Conservation (phyloP, 352 stramenopile species). For the Phytophthora sp. region DNA sequence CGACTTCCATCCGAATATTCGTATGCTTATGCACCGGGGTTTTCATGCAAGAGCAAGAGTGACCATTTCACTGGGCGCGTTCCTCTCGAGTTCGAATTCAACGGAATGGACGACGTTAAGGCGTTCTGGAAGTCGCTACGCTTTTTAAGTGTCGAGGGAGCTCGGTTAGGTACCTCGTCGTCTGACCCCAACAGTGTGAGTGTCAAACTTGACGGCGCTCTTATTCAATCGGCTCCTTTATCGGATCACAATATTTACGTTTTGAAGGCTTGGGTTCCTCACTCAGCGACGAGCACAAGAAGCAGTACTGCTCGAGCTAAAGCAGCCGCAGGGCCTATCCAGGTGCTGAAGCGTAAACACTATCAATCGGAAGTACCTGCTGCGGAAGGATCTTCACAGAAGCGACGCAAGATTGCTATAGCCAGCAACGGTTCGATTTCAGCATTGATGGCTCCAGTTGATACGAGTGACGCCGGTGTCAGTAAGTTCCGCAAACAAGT, state of each 20-base stretch:
- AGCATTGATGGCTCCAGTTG: constrained; percentile 31
- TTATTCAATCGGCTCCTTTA: constrained; percentile 61
- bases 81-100: constrained; percentile 60
- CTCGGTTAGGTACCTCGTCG: constrained; percentile 48
- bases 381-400: constrained; percentile 28
- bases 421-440: constrained; percentile 22
- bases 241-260: constrained; percentile 74
- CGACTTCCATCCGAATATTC: constrained; percentile 56
- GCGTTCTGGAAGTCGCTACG: constrained; percentile 78
- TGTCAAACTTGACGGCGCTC: constrained; percentile 57
- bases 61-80: constrained; percentile 62
- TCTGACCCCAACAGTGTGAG: constrained; percentile 48
- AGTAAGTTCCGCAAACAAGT: constrained; percentile 57
- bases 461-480: constrained; percentile 42
- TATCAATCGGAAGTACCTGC: constrained; percentile 30
- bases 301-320: constrained; percentile 61
- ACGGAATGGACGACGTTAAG: constrained; percentile 46
- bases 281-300: constrained; percentile 45
- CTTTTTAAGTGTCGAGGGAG: constrained; percentile 76
- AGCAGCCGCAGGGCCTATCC: constrained; percentile 55
- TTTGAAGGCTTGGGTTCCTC: constrained; percentile 70
- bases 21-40: constrained; percentile 70
- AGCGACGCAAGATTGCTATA: constrained; percentile 40
- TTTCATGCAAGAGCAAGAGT: constrained; percentile 58
- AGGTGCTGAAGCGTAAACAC: constrained; percentile 62